phyloP scores from a whole-genome alignment of 208 protist genomes.

The Leishmania amazonensis region DNA sequence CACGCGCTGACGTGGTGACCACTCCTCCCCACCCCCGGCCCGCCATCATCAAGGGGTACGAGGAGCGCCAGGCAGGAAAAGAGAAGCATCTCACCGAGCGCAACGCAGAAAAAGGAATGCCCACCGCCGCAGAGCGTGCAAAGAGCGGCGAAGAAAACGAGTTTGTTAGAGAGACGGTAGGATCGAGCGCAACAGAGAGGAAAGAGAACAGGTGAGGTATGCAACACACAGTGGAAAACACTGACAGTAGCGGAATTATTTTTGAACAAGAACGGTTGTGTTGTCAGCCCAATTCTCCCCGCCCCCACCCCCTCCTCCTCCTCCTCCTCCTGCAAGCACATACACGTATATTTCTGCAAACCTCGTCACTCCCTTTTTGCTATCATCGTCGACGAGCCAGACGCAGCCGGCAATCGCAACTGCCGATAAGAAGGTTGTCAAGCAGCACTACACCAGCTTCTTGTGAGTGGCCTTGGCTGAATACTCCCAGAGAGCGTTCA shows the following conservation, averaged over 20 bases:
- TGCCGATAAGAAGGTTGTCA: background rate
- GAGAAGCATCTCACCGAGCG: no score
- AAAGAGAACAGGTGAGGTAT: background rate
- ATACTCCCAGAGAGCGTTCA: slow-evolving; percentile 66
- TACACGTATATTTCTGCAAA: background rate
- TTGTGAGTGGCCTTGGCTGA: slow-evolving; percentile 10
- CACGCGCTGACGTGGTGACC: background rate
- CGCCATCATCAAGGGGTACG: no score
- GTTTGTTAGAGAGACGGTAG: background rate
- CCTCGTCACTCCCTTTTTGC: background rate
- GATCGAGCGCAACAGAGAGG: background rate
- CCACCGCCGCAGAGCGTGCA: background rate
- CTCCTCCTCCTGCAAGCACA: background rate
- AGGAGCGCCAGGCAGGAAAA: background rate
- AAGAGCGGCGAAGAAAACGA: background rate
- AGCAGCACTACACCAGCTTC: background rate
- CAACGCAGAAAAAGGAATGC: background rate
- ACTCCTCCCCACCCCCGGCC: no score
- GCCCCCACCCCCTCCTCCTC: background rate
- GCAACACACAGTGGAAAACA: background rate
- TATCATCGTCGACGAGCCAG: background rate
- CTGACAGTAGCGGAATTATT: background rate
- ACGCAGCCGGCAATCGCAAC: background rate
- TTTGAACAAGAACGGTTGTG: background rate
- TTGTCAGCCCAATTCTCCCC: background rate